Conservation (phyloP, 2,329 filamentous ascomycete species). For the Fusarium goolgardi region DNA sequence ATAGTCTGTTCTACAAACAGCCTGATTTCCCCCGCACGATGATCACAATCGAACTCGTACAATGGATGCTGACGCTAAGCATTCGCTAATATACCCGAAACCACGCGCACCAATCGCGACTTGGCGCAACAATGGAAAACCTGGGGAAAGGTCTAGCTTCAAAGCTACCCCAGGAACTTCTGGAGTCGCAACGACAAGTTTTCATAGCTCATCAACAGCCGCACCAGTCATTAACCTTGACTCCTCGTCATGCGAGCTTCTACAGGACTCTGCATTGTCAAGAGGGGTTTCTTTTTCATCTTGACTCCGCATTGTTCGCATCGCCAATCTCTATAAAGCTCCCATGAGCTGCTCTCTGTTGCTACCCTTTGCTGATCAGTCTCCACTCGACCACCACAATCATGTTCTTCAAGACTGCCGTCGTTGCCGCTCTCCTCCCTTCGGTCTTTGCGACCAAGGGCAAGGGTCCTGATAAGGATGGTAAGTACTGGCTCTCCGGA, state of each 20-base stretch:
- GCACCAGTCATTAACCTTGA: slow-evolving; percentile 34
- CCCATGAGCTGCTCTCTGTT: background rate
- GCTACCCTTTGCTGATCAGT: background rate
- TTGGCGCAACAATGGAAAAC: slow-evolving; percentile 23
- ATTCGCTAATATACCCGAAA: slow-evolving; percentile 26
- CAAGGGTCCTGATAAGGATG: slow-evolving; percentile 63
- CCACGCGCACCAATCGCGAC: slow-evolving; percentile 33
- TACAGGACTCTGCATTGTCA: slow-evolving; percentile 3
- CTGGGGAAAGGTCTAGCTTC: slow-evolving; percentile 37
- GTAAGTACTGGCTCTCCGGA: slow-evolving; percentile 78
- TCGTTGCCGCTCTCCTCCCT: slow-evolving; percentile 32
- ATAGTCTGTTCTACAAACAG: slow-evolving; percentile 10
- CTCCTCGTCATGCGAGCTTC: slow-evolving; percentile 24
- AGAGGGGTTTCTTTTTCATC: slow-evolving; percentile 10
- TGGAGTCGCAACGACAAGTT: slow-evolving; percentile 19
- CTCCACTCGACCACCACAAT: slow-evolving; percentile 18
- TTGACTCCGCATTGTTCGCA: slow-evolving; percentile 1
- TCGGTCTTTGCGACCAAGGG: slow-evolving; percentile 30
- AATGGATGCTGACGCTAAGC: slow-evolving; percentile 15
- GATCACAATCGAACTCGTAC: slow-evolving; percentile 34
- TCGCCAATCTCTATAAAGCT: slow-evolving; percentile 31
- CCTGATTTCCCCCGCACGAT: slow-evolving; percentile 37
- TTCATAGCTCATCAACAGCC: slow-evolving; percentile 15
- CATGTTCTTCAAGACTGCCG: slow-evolving; percentile 37
- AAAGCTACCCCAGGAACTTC: slow-evolving; percentile 21